These are phyloP conservation scores for Rhytidhysteron rufulum DNA, from an alignment of 2,329 filamentous ascomycete species.

Conservation along the genomic window DNA sequence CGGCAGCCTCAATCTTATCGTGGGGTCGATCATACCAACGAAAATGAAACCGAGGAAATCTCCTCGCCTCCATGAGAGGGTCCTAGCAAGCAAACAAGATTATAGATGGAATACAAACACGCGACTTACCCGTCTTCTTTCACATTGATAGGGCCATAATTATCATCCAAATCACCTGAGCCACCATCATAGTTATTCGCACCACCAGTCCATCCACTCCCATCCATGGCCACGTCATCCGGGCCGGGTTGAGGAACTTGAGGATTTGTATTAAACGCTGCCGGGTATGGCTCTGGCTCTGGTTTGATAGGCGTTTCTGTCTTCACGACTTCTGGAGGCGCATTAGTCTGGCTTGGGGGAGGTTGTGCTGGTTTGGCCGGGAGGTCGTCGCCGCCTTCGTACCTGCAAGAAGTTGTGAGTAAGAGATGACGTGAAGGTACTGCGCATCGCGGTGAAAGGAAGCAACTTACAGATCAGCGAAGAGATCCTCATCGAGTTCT, in stretches of 20 bases:
- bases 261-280: too few species aligned
- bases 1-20: too few species aligned
- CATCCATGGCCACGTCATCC: conserved; percentile 28
- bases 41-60: too few species aligned
- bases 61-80: too few species aligned
- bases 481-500: conserved; percentile 89
- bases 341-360: conserved; percentile 8
- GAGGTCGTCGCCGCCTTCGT: conserved; percentile 35
- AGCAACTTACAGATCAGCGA: conserved; percentile 79
- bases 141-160: conserved; percentile 60
- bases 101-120: too few species aligned
- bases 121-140: conserved; percentile 87
- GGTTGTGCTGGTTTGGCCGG: conserved; percentile 24
- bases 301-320: conserved; percentile 14
- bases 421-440: conserved; percentile 47
- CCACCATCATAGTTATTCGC: conserved; percentile 24
- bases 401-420: conserved; percentile 53
- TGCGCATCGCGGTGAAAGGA: conserved; percentile 6
- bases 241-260: too few species aligned
- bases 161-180: conserved; percentile 33
- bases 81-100: too few species aligned
- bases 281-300: conserved; percentile 13
- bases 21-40: too few species aligned
- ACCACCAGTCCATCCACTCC: conserved; percentile 17
- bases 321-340: conserved; percentile 14